Conservation (phyloP, 805 yeast species). For the Barnettozyma vustinii region DNA sequence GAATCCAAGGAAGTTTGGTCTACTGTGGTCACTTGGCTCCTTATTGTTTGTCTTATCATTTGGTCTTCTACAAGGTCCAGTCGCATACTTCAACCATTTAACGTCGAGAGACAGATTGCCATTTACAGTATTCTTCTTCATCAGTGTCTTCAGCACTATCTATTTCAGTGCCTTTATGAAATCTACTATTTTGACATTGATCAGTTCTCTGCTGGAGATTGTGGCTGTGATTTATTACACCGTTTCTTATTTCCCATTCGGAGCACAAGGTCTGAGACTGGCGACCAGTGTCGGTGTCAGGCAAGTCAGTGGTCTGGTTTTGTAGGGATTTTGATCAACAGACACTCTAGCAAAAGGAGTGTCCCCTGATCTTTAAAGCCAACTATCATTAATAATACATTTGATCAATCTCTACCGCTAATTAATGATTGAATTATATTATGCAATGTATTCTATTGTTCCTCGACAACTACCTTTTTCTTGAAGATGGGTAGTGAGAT, state of each 20-base stretch:
- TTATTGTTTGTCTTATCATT: conserved; percentile 81
- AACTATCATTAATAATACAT: not conserved
- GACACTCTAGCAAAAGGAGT: not conserved
- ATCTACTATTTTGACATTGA: conserved; percentile 68
- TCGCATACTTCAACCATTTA: conserved; percentile 70
- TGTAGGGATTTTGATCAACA: not conserved
- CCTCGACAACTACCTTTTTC: not conserved
- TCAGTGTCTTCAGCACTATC: conserved; percentile 73
- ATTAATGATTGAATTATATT: not conserved
- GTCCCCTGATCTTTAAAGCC: not conserved
- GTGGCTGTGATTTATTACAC: conserved; percentile 88
- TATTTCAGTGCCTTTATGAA: conserved; percentile 66
- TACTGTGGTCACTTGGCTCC: conserved; percentile 89
- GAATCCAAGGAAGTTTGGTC: conserved; percentile 87
- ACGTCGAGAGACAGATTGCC: conserved; percentile 70
- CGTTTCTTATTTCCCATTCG: conserved; percentile 92
- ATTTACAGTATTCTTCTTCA: conserved; percentile 74
- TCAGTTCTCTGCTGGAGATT: conserved; percentile 71
- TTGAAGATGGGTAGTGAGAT: conserved; percentile 53
- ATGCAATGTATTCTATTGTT: not conserved
- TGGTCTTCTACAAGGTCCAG: conserved; percentile 90
- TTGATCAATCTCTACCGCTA: not conserved
- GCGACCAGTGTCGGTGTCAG: conserved; percentile 52
- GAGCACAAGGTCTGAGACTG: conserved; percentile 67
- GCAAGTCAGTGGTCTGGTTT: conserved; percentile 29